A percentile compares a stretch with the other conserved stretches of the same genome.
These are phyloP conservation scores for Ceratopteris richardii DNA, from an alignment of 75 land plant species.

Conservation along the genomic window DNA sequence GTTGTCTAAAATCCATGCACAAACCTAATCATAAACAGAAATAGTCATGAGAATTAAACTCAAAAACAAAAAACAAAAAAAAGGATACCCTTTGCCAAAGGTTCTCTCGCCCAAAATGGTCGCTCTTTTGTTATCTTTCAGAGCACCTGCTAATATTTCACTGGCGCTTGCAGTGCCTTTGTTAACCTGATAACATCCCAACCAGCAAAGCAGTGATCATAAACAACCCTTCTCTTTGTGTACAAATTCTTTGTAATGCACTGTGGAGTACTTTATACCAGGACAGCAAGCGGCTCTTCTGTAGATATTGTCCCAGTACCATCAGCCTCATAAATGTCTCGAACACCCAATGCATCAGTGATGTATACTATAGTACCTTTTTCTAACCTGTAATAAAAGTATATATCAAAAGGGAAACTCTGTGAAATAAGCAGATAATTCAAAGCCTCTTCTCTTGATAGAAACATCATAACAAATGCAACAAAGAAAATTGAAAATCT, in stretches of 20 bases:
- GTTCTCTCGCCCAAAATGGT: constrained; percentile 86
- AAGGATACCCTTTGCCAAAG: constrained; percentile 88
- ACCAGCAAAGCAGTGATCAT: background rate
- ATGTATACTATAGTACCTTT: constrained; percentile 97
- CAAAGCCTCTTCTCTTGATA: too few species aligned
- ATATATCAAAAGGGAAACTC: background rate
- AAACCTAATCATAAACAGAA: too few species aligned
- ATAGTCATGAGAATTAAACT: too few species aligned
- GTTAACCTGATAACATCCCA: constrained; percentile 52
- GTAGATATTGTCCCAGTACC: constrained; percentile 60
- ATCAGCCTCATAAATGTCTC: constrained; percentile 95
- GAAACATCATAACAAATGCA: background rate
- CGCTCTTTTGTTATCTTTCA: constrained; percentile 94
- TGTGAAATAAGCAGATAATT: too few species aligned
- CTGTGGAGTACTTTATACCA: constrained; percentile 36
- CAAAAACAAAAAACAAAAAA: too few species aligned
- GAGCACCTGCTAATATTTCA: constrained; percentile 94
- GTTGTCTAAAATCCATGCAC: too few species aligned
- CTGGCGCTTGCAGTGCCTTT: constrained; percentile 99
- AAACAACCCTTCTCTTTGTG: background rate
- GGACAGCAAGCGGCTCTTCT: constrained; percentile 81
- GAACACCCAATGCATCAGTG: constrained; percentile 81
- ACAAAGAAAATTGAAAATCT: constrained; percentile 1
- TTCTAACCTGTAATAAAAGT: constrained; percentile 55
- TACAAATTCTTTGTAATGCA: background rate